Percentiles rank a stretch among this genome's conserved stretches.
Conservation (phyloP, 495 filamentous ascomycete genomes). For the Tetracladium setigerum region DNA sequence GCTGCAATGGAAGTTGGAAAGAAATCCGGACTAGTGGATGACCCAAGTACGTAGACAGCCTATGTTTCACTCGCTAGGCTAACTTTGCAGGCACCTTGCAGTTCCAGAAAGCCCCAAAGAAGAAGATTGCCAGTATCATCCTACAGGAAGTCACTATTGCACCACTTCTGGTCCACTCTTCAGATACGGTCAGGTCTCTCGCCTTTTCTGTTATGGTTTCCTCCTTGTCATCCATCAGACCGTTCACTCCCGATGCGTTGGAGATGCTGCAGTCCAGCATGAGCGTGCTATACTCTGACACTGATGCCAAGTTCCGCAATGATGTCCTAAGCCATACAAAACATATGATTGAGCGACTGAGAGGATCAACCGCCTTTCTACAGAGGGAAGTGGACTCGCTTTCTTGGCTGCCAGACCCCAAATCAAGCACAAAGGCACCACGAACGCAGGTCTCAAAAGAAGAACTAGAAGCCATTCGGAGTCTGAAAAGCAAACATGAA, state of each 20-base stretch:
- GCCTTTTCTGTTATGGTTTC: conserved; percentile 68
- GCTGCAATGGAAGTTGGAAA: conserved; percentile 70
- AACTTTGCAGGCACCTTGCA: conserved; percentile 3
- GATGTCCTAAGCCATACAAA: conserved; percentile 63
- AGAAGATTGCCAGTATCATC: conserved; percentile 16
- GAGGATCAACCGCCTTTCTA: conserved; percentile 37
- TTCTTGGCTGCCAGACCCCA: not conserved
- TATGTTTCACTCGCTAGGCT: not conserved
- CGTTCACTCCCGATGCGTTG: conserved; percentile 53
- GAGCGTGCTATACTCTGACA: conserved; percentile 64
- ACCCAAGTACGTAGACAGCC: conserved; percentile 49
- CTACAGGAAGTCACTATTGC: conserved; percentile 37
- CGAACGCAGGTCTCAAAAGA: not conserved
- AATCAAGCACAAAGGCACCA: not conserved
- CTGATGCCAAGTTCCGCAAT: conserved; percentile 74
- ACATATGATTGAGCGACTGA: conserved; percentile 59
- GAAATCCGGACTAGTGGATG: conserved; percentile 66
- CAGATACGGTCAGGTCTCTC: conserved; percentile 57
- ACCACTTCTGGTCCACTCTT: conserved; percentile 53
- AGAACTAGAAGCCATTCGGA: not conserved
- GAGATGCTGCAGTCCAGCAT: conserved; percentile 53
- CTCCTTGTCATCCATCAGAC: conserved; percentile 60
- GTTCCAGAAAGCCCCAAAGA: conserved; percentile 10
- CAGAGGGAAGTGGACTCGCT: conserved; percentile 26
- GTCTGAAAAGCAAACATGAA: conserved; percentile 33